Percentiles rank a stretch among this genome's conserved stretches.
Conservation (phyloP, 768 basidiomycete genomes). For the Scleroderma bovista region DNA sequence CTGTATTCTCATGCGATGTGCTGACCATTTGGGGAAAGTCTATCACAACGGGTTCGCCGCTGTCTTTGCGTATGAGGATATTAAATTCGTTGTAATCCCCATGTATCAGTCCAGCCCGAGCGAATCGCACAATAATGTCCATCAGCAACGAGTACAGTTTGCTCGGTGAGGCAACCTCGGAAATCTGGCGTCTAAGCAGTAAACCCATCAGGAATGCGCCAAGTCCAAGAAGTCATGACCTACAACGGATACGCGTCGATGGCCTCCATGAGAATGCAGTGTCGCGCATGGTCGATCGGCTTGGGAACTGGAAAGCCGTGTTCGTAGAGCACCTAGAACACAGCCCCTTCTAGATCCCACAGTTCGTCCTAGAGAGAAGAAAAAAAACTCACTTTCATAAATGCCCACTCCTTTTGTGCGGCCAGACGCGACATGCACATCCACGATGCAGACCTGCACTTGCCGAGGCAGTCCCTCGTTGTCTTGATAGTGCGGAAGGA, state of each 20-base stretch:
- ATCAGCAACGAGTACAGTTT: slow-evolving; percentile 88
- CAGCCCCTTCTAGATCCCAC: too few relatives aligned
- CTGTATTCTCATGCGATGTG: slow-evolving; percentile 93
- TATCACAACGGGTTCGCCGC: slow-evolving; percentile 80
- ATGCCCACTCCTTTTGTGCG: slow-evolving; percentile 97
- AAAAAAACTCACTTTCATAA: slow-evolving; percentile 81
- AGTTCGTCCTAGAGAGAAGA: too few relatives aligned
- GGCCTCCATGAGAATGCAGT: slow-evolving; percentile 94
- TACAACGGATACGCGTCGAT: slow-evolving; percentile 94
- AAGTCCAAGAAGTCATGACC: slow-evolving; percentile 20
- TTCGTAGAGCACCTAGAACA: slow-evolving; percentile 76
- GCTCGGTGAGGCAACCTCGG: slow-evolving; percentile 78
- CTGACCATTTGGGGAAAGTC: slow-evolving; percentile 99
- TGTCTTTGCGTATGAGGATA: slow-evolving; percentile 81
- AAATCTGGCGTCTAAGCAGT: slow-evolving; percentile 70
- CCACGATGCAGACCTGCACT: slow-evolving; percentile 95
- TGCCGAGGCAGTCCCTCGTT: slow-evolving; percentile 94
- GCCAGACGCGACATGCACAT: slow-evolving; percentile 98
- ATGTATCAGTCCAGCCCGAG: slow-evolving; percentile 92
- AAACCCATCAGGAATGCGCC: slow-evolving; percentile 1
- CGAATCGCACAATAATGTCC: slow-evolving; percentile 95
- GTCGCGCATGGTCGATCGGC: slow-evolving; percentile 91
- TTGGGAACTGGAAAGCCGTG: slow-evolving; percentile 90
- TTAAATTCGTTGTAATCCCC: slow-evolving; percentile 99
- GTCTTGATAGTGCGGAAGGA: slow-evolving; percentile 96